Evolutionary conservation across 345 rosid genomes (phyloP), one percentile per base, ranked within the genome.

Genomic region (Eucalyptus pumila): DNA sequence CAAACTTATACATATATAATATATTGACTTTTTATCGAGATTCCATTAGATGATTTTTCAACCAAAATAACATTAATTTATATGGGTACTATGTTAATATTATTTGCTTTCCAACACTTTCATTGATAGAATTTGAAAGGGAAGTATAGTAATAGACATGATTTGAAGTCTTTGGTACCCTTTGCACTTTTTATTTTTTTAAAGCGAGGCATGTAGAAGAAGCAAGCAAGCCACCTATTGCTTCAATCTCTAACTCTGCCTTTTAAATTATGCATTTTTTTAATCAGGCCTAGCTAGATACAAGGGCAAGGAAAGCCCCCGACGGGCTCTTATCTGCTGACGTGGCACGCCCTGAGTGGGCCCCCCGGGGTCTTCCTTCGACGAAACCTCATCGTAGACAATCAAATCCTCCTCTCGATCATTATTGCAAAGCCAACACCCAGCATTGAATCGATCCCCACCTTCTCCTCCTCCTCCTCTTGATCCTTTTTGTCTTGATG

Each of bases 1-100:
- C 13, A 56, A 56, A 56, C 0, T 56, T 24, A 10, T 24, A 8
- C 13, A 0, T 23, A 56, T 23, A 23, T 23, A 0, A 9, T 9
- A 56, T 0, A 23, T 56, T 56, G 12, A 56, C 5, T 9, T 56
- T 56, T 24, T 2, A 10, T 24, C 13, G 9, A 24, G 6, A 56
- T 24, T 24, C 0, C 3, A 24, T 56, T 24, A 24, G 13, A 56
- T 56, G 62, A 56, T 56, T 23, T 56, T 56, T 56, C 13, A 56
- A 24, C 0, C 1, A 10, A 56, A 56, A 56, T 23, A 19, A 19
- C 24, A 52, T 52, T 52, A 52, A 0, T 19, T 52, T 52, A 52
- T 52, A 5, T 7, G 24, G 0, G 1, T 2, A 0, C 19, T 52
- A 23, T 56, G 12, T 56, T 24, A 56, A 23, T 2, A 56, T 56